Base-by-base conservation (phyloP, 306 rosid species). In the Canavalia ensiformis region DNA sequence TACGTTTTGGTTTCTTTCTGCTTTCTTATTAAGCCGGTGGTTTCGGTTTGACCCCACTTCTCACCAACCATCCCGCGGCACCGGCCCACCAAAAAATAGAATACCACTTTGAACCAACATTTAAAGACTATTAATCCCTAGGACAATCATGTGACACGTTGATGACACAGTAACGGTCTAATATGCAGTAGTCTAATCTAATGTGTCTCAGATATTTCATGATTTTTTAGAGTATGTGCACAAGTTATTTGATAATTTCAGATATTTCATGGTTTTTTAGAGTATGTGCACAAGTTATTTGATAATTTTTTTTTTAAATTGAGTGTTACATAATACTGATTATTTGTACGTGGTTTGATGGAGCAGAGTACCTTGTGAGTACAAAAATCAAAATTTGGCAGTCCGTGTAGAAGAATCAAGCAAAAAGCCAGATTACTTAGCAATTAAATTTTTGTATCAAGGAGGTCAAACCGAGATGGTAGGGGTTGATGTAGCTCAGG, bases 401-500 rank as follows among this genome's bases (percentile, higher is more conserved):
- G 79, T 89, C 29, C 88, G 98, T 8, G 99, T 95, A 71, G 99
- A 93, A 75, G 99, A 93, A 84, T 88, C 91, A 76, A 95, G 99
- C 89, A 64, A 83, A 65, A 92, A 88, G 65, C 88, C 97, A n/a
- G 8, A 81, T 52, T 93, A 86, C 49, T 74, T 95, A 2, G 93
- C 94, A 8, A 75, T 95, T 28, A 89, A 85, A 86, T 78, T 95
- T 62, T 74, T 95, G 83, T 91, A 89, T 56, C 97, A 95, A 84
- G 99, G 99, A 1, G 99, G 99, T 74, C 98, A 95, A 88, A 95
- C 99, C 0, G 99, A 93, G 84, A 92, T 95, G 5, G 98, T 87
- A 0, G 86, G n/a, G 4, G 90, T 90, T 50, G 97, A 95, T 64
- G 91, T 95, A 30, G 99, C 99, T 81, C 85, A 86, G 93, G 98